Evolutionary conservation across 1,139 yeast genomes (phyloP).

Genomic region (Hyphopichia buzzinii): DNA sequence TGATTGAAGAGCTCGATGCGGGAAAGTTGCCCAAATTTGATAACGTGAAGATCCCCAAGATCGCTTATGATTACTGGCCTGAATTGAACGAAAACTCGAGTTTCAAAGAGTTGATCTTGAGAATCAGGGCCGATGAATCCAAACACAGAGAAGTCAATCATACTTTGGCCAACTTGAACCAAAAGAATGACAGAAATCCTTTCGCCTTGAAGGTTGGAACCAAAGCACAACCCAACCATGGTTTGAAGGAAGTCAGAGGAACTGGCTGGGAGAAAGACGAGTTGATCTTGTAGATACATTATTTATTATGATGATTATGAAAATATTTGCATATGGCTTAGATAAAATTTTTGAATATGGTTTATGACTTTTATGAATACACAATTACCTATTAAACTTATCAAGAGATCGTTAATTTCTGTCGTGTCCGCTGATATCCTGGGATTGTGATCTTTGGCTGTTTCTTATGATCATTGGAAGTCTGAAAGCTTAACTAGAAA

Average conservation of each 20-base stretch:
- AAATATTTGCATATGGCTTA: too few relatives aligned
- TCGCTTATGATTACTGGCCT: slow-evolving; percentile 65
- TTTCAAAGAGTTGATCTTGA: slow-evolving; percentile 58
- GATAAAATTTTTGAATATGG: too few relatives aligned
- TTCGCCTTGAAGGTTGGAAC: slow-evolving; percentile 51
- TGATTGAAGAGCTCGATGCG: slow-evolving; percentile 53
- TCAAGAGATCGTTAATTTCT: too few relatives aligned
- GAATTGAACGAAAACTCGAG: slow-evolving; percentile 48
- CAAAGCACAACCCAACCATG: slow-evolving; percentile 44
- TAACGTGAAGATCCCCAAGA: slow-evolving; percentile 45
- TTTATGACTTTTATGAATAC: too few relatives aligned
- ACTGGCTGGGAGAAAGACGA: slow-evolving; percentile 69
- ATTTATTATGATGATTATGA: too few relatives aligned
- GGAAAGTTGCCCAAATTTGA: slow-evolving; percentile 54
- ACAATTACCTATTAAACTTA: too few relatives aligned
- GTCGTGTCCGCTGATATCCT: too few relatives aligned
- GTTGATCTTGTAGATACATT: slow-evolving; percentile 9
- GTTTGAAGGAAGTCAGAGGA: slow-evolving; percentile 45
- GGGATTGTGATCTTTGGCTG: too few relatives aligned
- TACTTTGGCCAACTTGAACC: slow-evolving; percentile 65
- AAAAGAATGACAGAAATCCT: slow-evolving; percentile 61
- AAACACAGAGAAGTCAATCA: slow-evolving; percentile 78
- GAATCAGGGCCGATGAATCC: slow-evolving; percentile 64
- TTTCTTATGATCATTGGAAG: too few relatives aligned
- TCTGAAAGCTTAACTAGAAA: too few relatives aligned